Conservation (phyloP, 352 stramenopile genomes). For the Globisporangium mamillatum region DNA sequence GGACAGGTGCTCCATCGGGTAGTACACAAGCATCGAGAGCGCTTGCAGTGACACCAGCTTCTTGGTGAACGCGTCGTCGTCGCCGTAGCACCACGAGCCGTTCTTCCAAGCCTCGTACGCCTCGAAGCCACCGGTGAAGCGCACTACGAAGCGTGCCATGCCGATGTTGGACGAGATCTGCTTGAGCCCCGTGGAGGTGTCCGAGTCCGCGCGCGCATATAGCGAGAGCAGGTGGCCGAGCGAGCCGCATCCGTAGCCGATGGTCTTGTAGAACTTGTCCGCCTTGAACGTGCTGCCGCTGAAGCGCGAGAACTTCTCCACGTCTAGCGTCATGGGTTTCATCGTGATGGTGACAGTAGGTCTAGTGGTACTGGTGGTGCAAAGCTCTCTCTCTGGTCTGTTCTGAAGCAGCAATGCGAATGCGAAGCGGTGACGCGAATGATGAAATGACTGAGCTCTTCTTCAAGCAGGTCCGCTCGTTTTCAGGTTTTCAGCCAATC, state of each 20-base stretch:
- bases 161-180: constrained; percentile 70
- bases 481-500: background rate
- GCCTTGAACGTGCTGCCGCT: constrained; percentile 53
- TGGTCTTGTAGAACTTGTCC: constrained; percentile 86
- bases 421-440: background rate
- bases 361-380: constrained; percentile 2
- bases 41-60: constrained; percentile 62
- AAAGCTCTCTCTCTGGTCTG: background rate
- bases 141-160: constrained; percentile 77
- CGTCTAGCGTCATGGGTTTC: constrained; percentile 35
- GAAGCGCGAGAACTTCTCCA: constrained; percentile 73
- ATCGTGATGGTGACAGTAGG: background rate
- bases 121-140: constrained; percentile 75
- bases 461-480: constrained; percentile 5
- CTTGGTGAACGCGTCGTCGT: constrained; percentile 63
- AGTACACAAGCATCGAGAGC: constrained; percentile 83
- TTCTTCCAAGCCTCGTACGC: constrained; percentile 73
- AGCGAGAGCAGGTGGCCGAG: constrained; percentile 54
- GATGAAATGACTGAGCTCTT: constrained; percentile 3
- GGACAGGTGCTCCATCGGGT: constrained; percentile 82
- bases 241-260: constrained; percentile 65
- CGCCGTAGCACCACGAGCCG: constrained; percentile 70
- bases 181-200: constrained; percentile 52
- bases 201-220: constrained; percentile 41
- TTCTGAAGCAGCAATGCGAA: background rate